A percentile compares a stretch with the other conserved stretches of the same genome.
phyloP scores from a whole-genome alignment of 345 rosid genomes.

The Pistacia integerrima region DNA sequence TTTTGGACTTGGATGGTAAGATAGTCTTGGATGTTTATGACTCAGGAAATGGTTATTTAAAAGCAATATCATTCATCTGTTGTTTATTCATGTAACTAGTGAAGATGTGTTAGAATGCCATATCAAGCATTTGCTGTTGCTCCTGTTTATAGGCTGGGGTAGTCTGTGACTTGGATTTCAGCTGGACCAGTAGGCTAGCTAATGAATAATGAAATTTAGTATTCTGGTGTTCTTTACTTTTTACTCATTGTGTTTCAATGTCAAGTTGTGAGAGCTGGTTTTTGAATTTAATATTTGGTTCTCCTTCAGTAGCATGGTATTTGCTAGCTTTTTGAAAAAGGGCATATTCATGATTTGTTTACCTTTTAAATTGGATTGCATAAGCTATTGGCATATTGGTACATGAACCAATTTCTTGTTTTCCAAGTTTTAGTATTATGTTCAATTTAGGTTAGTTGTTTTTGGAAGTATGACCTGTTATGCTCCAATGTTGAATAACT shows the following conservation, averaged over 20 bases:
- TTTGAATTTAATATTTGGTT: conserved; percentile 1
- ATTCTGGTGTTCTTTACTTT: neutral
- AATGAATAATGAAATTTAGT: neutral
- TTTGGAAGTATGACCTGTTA: neutral
- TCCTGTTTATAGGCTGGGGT: neutral
- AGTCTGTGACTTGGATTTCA: neutral
- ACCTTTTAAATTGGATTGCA: conserved; percentile 1
- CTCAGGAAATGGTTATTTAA: neutral
- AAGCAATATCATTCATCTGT: neutral
- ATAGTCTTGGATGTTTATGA: conserved; percentile 2
- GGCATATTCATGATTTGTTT: neutral
- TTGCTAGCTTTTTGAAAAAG: neutral
- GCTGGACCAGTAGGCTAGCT: neutral
- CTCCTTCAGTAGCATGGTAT: neutral
- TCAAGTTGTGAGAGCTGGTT: neutral
- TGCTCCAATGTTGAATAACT: neutral
- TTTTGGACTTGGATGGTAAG: conserved; percentile 95
- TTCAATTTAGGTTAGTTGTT: neutral
- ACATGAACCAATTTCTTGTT: neutral
- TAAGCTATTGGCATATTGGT: conserved; percentile 1
- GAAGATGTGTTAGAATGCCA: neutral
- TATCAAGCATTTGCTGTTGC: neutral
- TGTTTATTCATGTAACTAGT: conserved; percentile 3
- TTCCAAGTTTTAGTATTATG: neutral
- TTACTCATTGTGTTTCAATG: neutral